phyloP scores from a whole-genome alignment of 345 rosid species.

The Durio zibethinus region DNA sequence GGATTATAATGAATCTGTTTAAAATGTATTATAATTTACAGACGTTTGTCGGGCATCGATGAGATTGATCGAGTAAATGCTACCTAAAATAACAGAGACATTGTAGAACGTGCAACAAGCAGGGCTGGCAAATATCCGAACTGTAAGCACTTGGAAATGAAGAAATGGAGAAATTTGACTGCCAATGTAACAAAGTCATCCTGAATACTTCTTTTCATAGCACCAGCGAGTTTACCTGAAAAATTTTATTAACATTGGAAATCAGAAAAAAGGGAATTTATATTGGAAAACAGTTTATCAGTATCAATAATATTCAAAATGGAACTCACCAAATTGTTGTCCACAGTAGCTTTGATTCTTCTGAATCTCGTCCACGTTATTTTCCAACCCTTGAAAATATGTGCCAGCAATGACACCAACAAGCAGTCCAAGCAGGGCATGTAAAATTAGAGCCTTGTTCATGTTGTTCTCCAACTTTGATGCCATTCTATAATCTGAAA shows the following conservation, averaged over 20 bases:
- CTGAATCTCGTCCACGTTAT: not conserved
- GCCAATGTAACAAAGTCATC: constrained; percentile 15
- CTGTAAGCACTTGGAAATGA: constrained; percentile 19
- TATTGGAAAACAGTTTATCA: not conserved
- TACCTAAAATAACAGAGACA: constrained; percentile 22
- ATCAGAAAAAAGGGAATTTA: not conserved
- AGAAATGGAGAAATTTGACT: constrained; percentile 23
- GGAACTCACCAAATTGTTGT: constrained; percentile 14
- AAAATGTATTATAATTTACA: not conserved
- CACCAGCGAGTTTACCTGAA: not conserved
- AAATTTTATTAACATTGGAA: not conserved
- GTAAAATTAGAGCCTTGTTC: not conserved
- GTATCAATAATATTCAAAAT: not conserved
- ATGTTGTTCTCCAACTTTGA: not conserved
- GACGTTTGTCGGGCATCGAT: constrained; percentile 12
- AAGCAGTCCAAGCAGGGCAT: not conserved
- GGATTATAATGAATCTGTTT: not conserved
- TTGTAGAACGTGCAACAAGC: not conserved
- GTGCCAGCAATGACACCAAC: not conserved
- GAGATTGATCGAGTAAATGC: constrained; percentile 24
- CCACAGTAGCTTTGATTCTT: not conserved
- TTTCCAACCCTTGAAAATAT: not conserved
- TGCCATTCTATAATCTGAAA: not conserved
- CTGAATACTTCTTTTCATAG: not conserved
- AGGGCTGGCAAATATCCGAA: not conserved